Evolutionary conservation across 257 asterid species (phyloP), one percentile per base, ranked within the genome.

Genomic region (Osmanthus fragrans): DNA sequence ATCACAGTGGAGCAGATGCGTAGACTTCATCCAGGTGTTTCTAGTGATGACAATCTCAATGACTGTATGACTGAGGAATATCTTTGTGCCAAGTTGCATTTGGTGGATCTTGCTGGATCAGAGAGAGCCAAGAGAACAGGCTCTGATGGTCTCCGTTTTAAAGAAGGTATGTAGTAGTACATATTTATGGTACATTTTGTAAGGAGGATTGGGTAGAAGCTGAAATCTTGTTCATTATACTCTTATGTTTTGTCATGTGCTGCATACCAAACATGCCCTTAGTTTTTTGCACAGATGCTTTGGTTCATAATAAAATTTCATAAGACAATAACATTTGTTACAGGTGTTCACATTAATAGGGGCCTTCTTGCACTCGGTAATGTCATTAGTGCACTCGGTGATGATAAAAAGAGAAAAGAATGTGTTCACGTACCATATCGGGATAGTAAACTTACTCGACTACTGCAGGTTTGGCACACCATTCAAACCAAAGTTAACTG

Each of bases 81-180:
- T 87, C 96, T 96, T 29, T 92, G 97, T 90, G 98, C 99, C 72
- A 96, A 96, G 83, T 81, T 96, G 89, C 99, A 96, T 88, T 90
- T 94, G 87, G 99, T 96, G 83, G 99, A 96, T 85, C 98, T 96
- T 77, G 99, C 99, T 82, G 99, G 99, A 79, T 96, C 99, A 64
- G 99, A 96, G 82, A 90, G 99, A 9, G 99, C 99, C 25, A 96
- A 96, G 90, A 87, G 98, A 85, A 96, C 99, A 15, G 99, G 99
- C 56, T 96, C 99, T 39, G 97, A 94, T 79, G 99, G 99, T 76
- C 88, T 96, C 73, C 98, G 99, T 72, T 96, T 96, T 82, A 96
- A 94, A 85, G 99, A 96, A 94, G 99, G 99, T 88, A 76, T 74
- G 76, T 63, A 58, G 42, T 33, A 32, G 32, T 49, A 75, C 29